Conservation (phyloP, 2,329 filamentous ascomycete genomes). For the Coleophoma crateriformis region DNA sequence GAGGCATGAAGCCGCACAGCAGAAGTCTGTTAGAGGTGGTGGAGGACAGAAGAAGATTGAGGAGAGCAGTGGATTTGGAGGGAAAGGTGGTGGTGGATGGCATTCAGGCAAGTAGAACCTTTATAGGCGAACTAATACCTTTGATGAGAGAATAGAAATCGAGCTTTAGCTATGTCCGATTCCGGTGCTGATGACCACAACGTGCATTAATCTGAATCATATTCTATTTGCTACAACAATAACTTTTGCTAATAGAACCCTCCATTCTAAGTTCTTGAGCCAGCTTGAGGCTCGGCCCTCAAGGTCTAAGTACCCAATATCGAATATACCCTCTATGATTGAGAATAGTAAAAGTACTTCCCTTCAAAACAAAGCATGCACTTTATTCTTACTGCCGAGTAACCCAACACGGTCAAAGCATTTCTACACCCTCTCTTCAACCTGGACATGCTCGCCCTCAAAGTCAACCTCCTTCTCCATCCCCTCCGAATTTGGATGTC, state of each 20-base stretch:
- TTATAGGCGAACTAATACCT: no score
- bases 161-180: no score
- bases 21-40: conserved; percentile 54
- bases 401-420: not conserved
- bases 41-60: conserved; percentile 41
- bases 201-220: no score
- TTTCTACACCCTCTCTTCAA: not conserved
- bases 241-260: no score
- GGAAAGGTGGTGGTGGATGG: conserved; percentile 29
- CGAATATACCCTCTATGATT: not conserved
- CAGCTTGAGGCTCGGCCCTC: no score
- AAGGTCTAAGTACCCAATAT: no score
- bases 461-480: not conserved
- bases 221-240: no score
- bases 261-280: no score
- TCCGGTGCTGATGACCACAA: no score
- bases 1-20: conserved; percentile 87
- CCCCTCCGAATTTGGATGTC: conserved; percentile 2
- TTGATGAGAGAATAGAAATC: no score
- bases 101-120: no score
- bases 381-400: not conserved
- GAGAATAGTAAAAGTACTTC: not conserved
- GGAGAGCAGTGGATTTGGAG: conserved; percentile 27
- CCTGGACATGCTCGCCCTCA: not conserved
- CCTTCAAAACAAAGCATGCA: not conserved